Conservation (phyloP, 306 rosid species). For the Chamaecrista fasciculata region DNA sequence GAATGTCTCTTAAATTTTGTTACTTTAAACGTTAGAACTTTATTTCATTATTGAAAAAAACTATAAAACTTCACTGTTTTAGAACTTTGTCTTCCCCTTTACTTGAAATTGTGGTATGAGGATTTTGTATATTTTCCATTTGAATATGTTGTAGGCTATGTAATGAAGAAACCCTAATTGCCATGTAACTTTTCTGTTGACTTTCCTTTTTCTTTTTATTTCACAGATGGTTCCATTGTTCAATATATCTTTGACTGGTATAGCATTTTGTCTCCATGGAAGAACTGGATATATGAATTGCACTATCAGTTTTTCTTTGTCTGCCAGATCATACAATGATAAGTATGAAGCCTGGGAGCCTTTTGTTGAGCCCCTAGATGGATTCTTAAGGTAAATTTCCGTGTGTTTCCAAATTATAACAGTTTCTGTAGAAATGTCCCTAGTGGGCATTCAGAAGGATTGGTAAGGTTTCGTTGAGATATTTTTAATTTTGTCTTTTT, state of each 20-base stretch:
- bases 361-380: constrained; percentile 89
- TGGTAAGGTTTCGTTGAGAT: no score
- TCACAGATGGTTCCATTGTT: constrained; percentile 98
- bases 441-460: no score
- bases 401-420: neutral
- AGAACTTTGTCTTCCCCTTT: constrained; percentile 1
- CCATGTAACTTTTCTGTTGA: constrained; percentile 21
- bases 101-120: neutral
- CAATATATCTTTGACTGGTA: constrained; percentile 76
- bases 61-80: no score
- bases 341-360: constrained; percentile 98
- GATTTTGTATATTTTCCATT: neutral
- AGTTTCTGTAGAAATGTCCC: no score
- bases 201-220: constrained; percentile 20
- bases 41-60: neutral
- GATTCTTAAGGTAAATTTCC: constrained; percentile 68
- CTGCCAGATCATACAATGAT: constrained; percentile 90
- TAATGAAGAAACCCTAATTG: constrained; percentile 1
- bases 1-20: neutral
- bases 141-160: neutral
- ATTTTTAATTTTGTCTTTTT: no score
- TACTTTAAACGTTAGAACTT: neutral
- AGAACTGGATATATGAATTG: constrained; percentile 68
- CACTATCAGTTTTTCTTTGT: constrained; percentile 70
- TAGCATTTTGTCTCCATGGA: constrained; percentile 73